phyloP scores from a whole-genome alignment of 1,139 yeast species.

The Yamadazyma mexicana region DNA sequence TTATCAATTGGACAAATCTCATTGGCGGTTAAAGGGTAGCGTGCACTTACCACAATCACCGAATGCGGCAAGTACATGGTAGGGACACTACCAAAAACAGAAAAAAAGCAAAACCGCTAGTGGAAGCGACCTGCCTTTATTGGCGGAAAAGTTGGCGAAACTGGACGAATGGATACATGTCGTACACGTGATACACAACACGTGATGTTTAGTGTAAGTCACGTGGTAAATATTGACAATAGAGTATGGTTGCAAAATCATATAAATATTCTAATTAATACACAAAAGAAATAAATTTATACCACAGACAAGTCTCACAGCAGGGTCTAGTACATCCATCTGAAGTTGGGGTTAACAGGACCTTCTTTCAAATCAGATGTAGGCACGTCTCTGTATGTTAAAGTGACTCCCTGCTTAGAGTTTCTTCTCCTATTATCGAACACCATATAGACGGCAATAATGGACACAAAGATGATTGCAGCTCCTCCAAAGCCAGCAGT shows the following conservation, averaged over 20 bases:
- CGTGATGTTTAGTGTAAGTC: no score
- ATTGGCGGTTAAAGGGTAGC: slow-evolving; percentile 7
- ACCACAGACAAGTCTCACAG: no score
- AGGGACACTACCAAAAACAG: not conserved
- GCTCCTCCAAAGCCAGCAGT: slow-evolving; percentile 36
- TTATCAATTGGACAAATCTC: slow-evolving; percentile 9
- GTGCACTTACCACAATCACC: not conserved
- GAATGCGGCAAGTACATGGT: no score
- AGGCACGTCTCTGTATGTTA: slow-evolving; percentile 44
- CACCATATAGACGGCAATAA: slow-evolving; percentile 29
- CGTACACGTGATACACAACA: no score
- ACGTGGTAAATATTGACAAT: no score
- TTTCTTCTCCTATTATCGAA: slow-evolving; percentile 45
- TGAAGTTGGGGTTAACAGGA: slow-evolving; percentile 43
- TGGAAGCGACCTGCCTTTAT: no score
- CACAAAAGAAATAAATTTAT: not conserved
- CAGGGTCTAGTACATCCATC: slow-evolving; percentile 43
- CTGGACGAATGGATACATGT: not conserved
- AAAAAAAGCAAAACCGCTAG: no score
- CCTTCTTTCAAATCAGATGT: slow-evolving; percentile 45
- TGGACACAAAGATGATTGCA: slow-evolving; percentile 23
- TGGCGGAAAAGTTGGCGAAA: not conserved
- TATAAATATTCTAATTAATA: no score
- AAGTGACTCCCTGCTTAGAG: slow-evolving; percentile 38
- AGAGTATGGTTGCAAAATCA: no score